phyloP scores from a whole-genome alignment of 2,329 filamentous ascomycete species.

The Didymella glomerata region DNA sequence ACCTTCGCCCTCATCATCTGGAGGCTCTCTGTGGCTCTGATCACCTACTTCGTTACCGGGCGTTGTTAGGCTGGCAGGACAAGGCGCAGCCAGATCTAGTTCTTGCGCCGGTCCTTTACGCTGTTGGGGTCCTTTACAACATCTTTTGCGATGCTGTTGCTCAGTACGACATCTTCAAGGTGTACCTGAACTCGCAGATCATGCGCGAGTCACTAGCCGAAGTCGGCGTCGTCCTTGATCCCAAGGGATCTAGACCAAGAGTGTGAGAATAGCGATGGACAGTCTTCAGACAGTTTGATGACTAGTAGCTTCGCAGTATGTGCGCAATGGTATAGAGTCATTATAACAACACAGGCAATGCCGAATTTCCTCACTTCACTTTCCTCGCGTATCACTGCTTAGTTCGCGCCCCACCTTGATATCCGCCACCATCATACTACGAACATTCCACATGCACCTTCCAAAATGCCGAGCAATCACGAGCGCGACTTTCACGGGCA shows the following conservation, averaged over 20 bases:
- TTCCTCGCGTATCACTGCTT: too few species aligned
- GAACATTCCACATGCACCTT: too few species aligned
- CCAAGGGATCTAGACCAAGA: background rate
- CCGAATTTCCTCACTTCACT: too few species aligned
- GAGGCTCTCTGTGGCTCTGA: background rate
- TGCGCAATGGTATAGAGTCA: too few species aligned
- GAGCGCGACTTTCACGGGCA: background rate
- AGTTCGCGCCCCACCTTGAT: too few species aligned
- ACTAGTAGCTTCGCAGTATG: too few species aligned
- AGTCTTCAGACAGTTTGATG: too few species aligned
- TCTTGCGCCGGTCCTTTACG: background rate
- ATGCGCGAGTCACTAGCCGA: background rate
- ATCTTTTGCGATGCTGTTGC: background rate
- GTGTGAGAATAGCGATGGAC: too few species aligned
- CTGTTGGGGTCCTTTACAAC: background rate
- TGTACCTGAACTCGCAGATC: background rate
- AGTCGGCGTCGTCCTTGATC: background rate
- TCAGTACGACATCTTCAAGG: background rate
- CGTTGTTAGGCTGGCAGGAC: background rate
- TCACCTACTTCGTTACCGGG: background rate
- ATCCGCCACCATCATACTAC: too few species aligned
- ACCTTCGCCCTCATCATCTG: background rate
- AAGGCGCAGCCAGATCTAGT: background rate
- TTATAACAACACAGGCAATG: too few species aligned
- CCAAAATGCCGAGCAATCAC: too few species aligned